Conservation (phyloP, 2,329 filamentous ascomycete genomes). For the Phoma sp. region DNA sequence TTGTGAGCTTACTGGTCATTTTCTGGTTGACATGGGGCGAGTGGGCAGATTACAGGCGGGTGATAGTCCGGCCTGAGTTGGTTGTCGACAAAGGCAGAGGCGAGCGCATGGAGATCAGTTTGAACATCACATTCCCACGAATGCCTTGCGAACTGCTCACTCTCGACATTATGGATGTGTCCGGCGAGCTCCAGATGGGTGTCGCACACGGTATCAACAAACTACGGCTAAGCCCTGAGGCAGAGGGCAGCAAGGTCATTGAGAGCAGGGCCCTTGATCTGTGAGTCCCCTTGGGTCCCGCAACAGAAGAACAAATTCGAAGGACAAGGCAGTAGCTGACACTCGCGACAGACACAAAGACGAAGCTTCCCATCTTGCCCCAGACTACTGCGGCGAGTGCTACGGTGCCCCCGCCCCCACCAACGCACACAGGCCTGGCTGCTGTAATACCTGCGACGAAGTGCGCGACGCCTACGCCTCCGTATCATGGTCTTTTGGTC, state of each 20-base stretch:
- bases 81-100: constrained; percentile 97
- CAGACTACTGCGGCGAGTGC: constrained; percentile 90
- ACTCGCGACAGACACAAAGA: constrained; percentile 64
- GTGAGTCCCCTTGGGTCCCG: constrained; percentile 31
- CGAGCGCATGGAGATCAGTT: constrained; percentile 98
- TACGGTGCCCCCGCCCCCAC: constrained; percentile 81
- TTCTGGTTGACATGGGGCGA: constrained; percentile 91
- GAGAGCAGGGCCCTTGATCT: constrained; percentile 49
- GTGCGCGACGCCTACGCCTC: constrained; percentile 92
- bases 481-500: constrained; percentile 91
- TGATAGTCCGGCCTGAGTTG: constrained; percentile 88
- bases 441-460: constrained; percentile 97
- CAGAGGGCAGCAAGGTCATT: constrained; percentile 71
- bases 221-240: constrained; percentile 76
- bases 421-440: constrained; percentile 79
- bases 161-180: constrained; percentile 98
- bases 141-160: constrained; percentile 95
- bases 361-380: constrained; percentile 80
- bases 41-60: constrained; percentile 90
- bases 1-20: constrained; percentile 86
- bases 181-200: constrained; percentile 93
- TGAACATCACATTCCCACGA: constrained; percentile 94
- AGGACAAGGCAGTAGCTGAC: neutral
- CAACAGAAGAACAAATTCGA: neutral
- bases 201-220: constrained; percentile 93